Evolutionary conservation across 176 grass and related monocot genomes (phyloP).

Genomic region (Oryza rufipogon): DNA sequence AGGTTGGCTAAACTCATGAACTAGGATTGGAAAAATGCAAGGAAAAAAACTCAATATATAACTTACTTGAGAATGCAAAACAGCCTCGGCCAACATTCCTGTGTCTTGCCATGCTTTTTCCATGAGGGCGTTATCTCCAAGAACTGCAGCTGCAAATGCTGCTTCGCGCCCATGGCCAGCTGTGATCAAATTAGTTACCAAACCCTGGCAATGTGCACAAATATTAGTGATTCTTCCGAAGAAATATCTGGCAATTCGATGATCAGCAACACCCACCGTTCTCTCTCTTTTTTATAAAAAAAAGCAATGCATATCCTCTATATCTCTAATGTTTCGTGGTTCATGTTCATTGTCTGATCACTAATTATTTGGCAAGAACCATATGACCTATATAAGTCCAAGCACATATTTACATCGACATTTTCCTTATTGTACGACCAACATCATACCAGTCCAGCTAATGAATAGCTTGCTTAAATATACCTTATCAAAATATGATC

Average conservation of each 20-base stretch:
- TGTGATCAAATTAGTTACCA: conserved; percentile 83
- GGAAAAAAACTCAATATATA: conserved; percentile 21
- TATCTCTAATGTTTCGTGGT: not conserved
- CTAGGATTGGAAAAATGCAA: conserved; percentile 24
- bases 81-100: conserved; percentile 92
- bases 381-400: not conserved
- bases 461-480: not conserved
- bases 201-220: conserved; percentile 56
- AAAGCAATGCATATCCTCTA: not conserved
- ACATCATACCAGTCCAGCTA: not conserved
- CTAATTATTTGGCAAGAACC: not conserved
- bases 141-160: conserved; percentile 93
- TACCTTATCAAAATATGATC: not conserved
- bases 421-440: not conserved
- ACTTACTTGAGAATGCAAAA: conserved; percentile 96
- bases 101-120: conserved; percentile 99
- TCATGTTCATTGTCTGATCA: not conserved
- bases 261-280: not conserved
- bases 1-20: conserved; percentile 16
- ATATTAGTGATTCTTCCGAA: conserved; percentile 25
- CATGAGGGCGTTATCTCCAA: conserved; percentile 96
- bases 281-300: not conserved
- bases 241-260: conserved; percentile 6
- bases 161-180: conserved; percentile 94
- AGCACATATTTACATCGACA: not conserved